These are phyloP conservation scores for Xerocomellus chrysenteron DNA, from an alignment of 768 basidiomycete species.

Conservation along the genomic window DNA sequence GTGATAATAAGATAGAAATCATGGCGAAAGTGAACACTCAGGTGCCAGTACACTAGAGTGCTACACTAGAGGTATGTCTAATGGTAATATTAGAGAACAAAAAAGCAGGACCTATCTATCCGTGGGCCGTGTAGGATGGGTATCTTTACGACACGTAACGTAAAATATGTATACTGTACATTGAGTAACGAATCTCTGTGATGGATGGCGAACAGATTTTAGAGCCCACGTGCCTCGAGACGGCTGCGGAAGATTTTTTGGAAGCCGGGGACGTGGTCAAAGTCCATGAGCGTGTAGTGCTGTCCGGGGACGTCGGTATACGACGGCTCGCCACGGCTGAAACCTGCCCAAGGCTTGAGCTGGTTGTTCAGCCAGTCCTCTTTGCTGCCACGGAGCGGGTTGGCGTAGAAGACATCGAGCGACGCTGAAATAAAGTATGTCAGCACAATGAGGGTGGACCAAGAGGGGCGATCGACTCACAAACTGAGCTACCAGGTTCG, in stretches of 20 bases:
- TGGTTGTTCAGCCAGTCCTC: conserved; percentile 30
- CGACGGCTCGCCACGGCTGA: conserved; percentile 21
- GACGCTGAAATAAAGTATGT: conserved; percentile 5
- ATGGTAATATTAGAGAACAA: background rate
- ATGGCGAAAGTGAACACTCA: background rate
- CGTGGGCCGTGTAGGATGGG: background rate
- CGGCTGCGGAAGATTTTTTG: conserved; percentile 29
- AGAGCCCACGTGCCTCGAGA: conserved; percentile 28
- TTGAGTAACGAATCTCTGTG: background rate
- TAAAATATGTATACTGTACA: too few relatives aligned
- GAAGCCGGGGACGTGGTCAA: conserved; percentile 30
- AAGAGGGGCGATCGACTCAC: conserved; percentile 13
- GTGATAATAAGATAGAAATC: background rate
- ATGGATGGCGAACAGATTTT: background rate
- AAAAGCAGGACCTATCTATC: background rate
- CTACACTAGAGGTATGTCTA: background rate
- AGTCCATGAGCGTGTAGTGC: conserved; percentile 33
- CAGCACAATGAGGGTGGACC: background rate
- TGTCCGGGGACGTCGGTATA: conserved; percentile 29
- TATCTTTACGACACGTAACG: background rate
- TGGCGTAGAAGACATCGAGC: conserved; percentile 30
- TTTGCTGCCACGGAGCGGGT: conserved; percentile 26
- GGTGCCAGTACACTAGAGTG: background rate
- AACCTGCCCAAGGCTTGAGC: conserved; percentile 26
- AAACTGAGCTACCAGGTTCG: conserved; percentile 24